phyloP scores from a whole-genome alignment of 1,284 basidiomycete species.

The Cutaneotrichosporon sp. region DNA sequence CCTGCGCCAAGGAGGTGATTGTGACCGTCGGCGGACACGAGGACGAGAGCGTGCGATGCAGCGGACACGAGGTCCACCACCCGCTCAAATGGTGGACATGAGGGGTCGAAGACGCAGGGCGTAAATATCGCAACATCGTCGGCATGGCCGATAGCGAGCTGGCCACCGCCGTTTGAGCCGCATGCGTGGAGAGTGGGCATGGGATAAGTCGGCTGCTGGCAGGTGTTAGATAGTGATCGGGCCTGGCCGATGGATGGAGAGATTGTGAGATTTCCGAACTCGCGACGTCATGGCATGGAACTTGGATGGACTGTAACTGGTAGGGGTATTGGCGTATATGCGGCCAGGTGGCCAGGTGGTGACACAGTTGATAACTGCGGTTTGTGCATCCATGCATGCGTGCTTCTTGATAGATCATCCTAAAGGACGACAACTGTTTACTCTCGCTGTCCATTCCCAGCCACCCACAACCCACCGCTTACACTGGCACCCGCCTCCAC shows the following conservation, averaged over 20 bases:
- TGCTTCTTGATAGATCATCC: not conserved
- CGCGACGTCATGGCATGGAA: not conserved
- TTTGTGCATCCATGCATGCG: not conserved
- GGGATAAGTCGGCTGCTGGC: not conserved
- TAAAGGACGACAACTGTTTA: not conserved
- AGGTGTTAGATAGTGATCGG: not conserved
- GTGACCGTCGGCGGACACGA: constrained; percentile 19
- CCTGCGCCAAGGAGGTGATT: constrained; percentile 39
- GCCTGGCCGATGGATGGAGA: not conserved
- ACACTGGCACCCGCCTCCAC: not conserved
- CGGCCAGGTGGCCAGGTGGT: not conserved
- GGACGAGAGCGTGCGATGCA: constrained; percentile 41
- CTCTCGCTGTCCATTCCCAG: not conserved
- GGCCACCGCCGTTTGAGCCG: constrained; percentile 75
- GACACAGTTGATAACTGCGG: not conserved
- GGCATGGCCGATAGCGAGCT: constrained; percentile 62
- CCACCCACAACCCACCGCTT: not conserved
- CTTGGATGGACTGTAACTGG: not conserved
- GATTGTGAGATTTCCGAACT: not conserved
- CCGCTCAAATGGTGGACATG: constrained; percentile 11
- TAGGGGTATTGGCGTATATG: not conserved
- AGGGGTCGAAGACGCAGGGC: constrained; percentile 52
- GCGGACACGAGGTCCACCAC: constrained; percentile 41
- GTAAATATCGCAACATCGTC: constrained; percentile 64
- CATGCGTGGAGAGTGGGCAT: constrained; percentile 56